These are phyloP conservation scores for Capronia coronata DNA, from an alignment of 2,329 filamentous ascomycete genomes.

Conservation along the genomic window DNA sequence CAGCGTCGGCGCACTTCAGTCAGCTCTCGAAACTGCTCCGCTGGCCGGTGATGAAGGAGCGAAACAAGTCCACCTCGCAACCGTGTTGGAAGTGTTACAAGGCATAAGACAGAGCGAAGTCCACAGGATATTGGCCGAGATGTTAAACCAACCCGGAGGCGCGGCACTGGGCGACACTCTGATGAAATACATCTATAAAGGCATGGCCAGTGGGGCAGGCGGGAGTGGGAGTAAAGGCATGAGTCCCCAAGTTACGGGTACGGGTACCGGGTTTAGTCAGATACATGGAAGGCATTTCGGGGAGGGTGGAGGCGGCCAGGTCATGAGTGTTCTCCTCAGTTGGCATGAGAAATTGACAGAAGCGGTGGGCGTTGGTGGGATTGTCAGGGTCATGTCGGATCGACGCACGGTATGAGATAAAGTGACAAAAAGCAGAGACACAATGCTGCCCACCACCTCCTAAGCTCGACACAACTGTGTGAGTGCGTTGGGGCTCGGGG, in stretches of 20 bases:
- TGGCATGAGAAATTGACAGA: constrained; percentile 99
- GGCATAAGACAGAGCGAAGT: constrained; percentile 96
- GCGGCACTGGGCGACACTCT: constrained; percentile 81
- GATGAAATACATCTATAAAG: constrained; percentile 86
- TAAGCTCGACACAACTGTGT: background rate
- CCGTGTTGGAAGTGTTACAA: constrained; percentile 86
- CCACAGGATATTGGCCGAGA: constrained; percentile 74
- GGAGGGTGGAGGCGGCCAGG: constrained; percentile 67
- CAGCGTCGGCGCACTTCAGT: constrained; percentile 74
- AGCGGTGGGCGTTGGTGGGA: constrained; percentile 82
- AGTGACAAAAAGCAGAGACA: background rate
- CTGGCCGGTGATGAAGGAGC: constrained; percentile 50
- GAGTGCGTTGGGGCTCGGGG: background rate
- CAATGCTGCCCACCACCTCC: background rate
- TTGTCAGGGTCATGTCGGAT: constrained; percentile 93
- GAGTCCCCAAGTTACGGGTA: constrained; percentile 66
- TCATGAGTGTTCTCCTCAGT: constrained; percentile 93
- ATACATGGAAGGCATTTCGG: constrained; percentile 53
- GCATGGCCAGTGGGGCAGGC: constrained; percentile 25
- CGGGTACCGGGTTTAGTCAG: constrained; percentile 61
- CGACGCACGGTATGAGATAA: constrained; percentile 67
- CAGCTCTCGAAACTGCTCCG: constrained; percentile 78
- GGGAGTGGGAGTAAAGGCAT: constrained; percentile 20
- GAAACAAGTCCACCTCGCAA: constrained; percentile 81
- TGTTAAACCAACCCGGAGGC: constrained; percentile 72